phyloP scores from a whole-genome alignment of 2,329 filamentous ascomycete species.

The Ascochyta clinopodiicola region DNA sequence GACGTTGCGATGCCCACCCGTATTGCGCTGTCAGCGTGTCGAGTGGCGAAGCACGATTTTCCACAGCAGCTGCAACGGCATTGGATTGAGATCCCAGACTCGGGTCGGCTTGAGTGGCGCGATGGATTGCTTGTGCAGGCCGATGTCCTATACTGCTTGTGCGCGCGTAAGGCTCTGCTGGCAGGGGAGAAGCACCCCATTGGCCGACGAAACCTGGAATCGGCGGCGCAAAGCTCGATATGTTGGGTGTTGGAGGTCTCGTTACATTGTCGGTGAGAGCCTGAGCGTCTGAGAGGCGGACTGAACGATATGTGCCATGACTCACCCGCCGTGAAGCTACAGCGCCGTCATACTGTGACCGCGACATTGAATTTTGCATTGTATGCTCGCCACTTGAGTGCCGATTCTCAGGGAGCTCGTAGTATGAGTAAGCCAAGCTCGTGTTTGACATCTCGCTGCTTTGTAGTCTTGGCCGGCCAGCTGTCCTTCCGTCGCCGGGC shows the following conservation, averaged over 20 bases:
- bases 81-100: neutral
- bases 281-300: conserved; percentile 22
- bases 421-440: conserved; percentile 43
- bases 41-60: conserved; percentile 5
- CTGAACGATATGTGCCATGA: conserved; percentile 31
- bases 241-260: conserved; percentile 6
- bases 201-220: neutral
- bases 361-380: conserved; percentile 4
- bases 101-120: neutral
- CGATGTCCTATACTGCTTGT: neutral
- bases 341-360: conserved; percentile 34
- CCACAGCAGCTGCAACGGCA: conserved; percentile 1
- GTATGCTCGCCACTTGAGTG: conserved; percentile 33
- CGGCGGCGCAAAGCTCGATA: neutral
- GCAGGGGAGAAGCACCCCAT: conserved; percentile 23
- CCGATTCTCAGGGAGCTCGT: conserved; percentile 38
- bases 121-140: neutral
- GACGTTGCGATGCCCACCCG: conserved; percentile 5
- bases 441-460: conserved; percentile 37
- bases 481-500: neutral
- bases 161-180: conserved; percentile 33
- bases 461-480: conserved; percentile 11
- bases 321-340: conserved; percentile 21
- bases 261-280: neutral
- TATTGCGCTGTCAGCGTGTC: conserved; percentile 3